Evolutionary conservation across 768 basidiomycete genomes (phyloP), one percentile per base, ranked within the genome.

Genomic region (Tulasnella sp.): DNA sequence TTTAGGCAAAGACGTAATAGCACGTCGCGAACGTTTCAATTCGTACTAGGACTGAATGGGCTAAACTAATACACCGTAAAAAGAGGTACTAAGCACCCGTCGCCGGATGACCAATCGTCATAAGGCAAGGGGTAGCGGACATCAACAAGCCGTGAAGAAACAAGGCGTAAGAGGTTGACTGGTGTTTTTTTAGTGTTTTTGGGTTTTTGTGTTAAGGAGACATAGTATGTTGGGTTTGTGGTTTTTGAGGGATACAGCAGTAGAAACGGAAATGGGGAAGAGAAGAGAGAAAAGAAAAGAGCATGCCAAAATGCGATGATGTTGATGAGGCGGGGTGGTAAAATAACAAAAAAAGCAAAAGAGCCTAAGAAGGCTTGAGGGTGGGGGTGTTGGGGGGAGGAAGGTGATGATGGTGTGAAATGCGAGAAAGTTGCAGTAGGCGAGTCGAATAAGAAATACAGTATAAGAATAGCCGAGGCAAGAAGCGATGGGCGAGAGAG

Each of bases 361-460:
- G 31, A 74, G 73, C 36, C 10, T 38, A 14, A 74, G 73, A 42
- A 24, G 38, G 73, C 39, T 40, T 74, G 44, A 68, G 9, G 38
- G 10, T 1, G 36, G 36, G 31, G 34, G 9, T 4, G 19, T n/a
- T n/a, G n/a, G n/a, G 36, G 38, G 31, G 31, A 14, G 44, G 73
- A 36, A 10, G 44, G 75, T 58, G 75, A 48, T 27, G 44, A 76
- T 46, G 44, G 75, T 42, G 39, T n/a, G n/a, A n/a, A 27, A 74
- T 74, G 73, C 39, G 31, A 36, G 73, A 12, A 42, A 2, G 75
- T 14, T 52, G 34, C 31, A 10, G 48, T 76, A 5, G 21, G 75
- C 39, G 75, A 24, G 75, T 76, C 44, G 44, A 76, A 40, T 74
- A 74, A 74, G 38, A 36, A n/a, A 73, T 74, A 74, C 73, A 74